Base-by-base conservation (phyloP, 2,329 filamentous ascomycete species). In the Cladosporium halotolerans region DNA sequence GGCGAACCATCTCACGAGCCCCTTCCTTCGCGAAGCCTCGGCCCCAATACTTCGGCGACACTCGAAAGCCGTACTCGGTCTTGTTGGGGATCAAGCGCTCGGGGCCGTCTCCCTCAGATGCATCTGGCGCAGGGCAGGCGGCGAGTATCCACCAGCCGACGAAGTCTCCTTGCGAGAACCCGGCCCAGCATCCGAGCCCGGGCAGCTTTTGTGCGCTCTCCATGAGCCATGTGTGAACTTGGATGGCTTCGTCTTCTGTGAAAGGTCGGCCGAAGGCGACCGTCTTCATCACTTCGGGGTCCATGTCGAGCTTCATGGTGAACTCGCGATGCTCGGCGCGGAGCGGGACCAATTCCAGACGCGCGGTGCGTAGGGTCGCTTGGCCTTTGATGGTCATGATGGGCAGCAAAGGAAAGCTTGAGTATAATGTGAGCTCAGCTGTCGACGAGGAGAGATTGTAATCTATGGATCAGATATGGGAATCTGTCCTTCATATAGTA, bases 1-100 rank as follows among this genome's bases (percentile, higher is more conserved):
- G 60, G 44, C 59, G 64, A 16, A 68, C 42, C 38, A 68, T 45
- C 39, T 60, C 65, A 3, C 57, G 54, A 1, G 64, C 62, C 3
- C 65, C 66, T 48, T 68, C 66, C 55, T 67, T 68, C 18, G 65
- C 66, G 16, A 62, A 62, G 0, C 66, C 66, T 32, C 61, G 61
- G 1, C 63, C 56, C 66, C 66, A 68, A 42, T 62, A 67, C 45
- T 59, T 60, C 3, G 63, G 63, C 14, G 63, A 55, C 13, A 67
- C 56, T 3, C 66, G 57, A 38, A 66, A 60, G 3, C 63, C 66
- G 28, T 67, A 61, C 36, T 66, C 61, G 13, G 60, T 60, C 31
- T 58, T 57, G 39, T 52, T 19, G 36, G 14, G 45, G 16, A 46
- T 43, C 9, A 45, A 18, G 6, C 42, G 19, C 13, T 44, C 39